Conservation (phyloP, 495 filamentous ascomycete species). For the Hypoxylon trugodes region DNA sequence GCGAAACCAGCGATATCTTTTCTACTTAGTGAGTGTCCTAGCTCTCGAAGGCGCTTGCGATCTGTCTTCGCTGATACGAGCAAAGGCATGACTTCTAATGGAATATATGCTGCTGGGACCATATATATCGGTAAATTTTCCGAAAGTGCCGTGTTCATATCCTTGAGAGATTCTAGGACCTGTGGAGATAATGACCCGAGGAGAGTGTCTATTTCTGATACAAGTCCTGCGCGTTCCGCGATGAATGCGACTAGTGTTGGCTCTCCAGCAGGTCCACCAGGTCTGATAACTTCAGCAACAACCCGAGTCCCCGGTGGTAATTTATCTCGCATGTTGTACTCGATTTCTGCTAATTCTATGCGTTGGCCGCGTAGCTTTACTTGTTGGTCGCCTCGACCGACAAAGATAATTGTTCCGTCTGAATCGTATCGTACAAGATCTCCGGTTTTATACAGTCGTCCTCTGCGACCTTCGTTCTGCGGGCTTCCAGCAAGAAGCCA, state of each 20-base stretch:
- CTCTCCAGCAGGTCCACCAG: constrained; percentile 46
- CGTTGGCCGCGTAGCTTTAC: constrained; percentile 73
- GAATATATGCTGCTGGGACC: constrained; percentile 70
- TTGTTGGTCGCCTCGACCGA: constrained; percentile 70
- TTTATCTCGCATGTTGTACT: constrained; percentile 59
- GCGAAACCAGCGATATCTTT: constrained; percentile 44
- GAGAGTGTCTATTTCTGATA: constrained; percentile 28
- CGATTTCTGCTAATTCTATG: constrained; percentile 72
- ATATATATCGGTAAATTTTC: constrained; percentile 60
- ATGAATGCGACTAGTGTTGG: constrained; percentile 54
- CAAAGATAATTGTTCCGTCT: constrained; percentile 66
- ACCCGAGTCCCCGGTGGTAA: constrained; percentile 47
- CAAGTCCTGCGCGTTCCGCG: constrained; percentile 40
- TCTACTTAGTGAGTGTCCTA: constrained; percentile 46
- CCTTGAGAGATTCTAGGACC: constrained; percentile 40
- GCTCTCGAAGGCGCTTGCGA: constrained; percentile 61
- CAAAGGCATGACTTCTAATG: constrained; percentile 63
- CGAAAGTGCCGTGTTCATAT: constrained; percentile 46
- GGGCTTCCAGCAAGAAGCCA: constrained; percentile 58
- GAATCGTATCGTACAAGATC: constrained; percentile 68
- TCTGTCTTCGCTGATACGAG: constrained; percentile 69
- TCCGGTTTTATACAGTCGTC: constrained; percentile 73
- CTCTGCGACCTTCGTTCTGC: constrained; percentile 49
- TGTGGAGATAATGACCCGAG: constrained; percentile 40
- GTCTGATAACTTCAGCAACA: constrained; percentile 55